Base-by-base conservation (phyloP, 345 rosid species). In the Syzygium oleosum region DNA sequence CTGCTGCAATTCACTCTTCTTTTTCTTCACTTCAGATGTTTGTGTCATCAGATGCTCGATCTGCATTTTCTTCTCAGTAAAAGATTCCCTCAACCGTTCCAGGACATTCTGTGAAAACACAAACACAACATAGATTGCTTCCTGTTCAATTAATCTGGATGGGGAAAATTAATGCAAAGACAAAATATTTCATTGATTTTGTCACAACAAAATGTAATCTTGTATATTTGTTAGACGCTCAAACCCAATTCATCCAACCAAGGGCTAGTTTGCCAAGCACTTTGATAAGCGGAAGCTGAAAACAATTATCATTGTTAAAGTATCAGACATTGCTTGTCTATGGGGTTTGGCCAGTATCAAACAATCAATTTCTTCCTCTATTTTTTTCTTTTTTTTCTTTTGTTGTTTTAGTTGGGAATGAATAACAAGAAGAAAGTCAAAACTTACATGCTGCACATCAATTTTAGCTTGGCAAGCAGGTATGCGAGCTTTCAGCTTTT, bases 401-500 rank as follows among this genome's bases (percentile, higher is more conserved):
- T 16, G 12, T 38, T 19, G 12, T 54, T 56, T 56, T 34, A 31
- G 14, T 34, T 23, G 34, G 22, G 53, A 56, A 85, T 9, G 23
- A 29, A 63, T 41, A 46, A 23, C 49, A 63, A 25, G 34, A 61
- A 85, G 89, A 88, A 91, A 83, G 85, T 87, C 86, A 73, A 85
- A 61, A 93, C 97, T 94, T 92, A 97, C 99, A 22, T 87, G 86
- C 90, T 91, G 93, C 91, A 88, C 88, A 86, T 98, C 98, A 89
- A 98, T 96, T 93, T 92, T 96, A 92, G 95, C 95, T 92, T 96
- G 99, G 91, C 99, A 98, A 85, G 91, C 91, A 84, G 99, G 98
- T 89, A 94, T 91, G 31, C 99, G 99, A 52, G 91, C 92, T 90
- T 94, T 96, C 51, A 98, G 94, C 91, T 91, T 95, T 89, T 88